A percentile compares a stretch with the other conserved stretches of the same genome.
Conservation (phyloP, 768 basidiomycete genomes). For the Thelephora ganbajun region DNA sequence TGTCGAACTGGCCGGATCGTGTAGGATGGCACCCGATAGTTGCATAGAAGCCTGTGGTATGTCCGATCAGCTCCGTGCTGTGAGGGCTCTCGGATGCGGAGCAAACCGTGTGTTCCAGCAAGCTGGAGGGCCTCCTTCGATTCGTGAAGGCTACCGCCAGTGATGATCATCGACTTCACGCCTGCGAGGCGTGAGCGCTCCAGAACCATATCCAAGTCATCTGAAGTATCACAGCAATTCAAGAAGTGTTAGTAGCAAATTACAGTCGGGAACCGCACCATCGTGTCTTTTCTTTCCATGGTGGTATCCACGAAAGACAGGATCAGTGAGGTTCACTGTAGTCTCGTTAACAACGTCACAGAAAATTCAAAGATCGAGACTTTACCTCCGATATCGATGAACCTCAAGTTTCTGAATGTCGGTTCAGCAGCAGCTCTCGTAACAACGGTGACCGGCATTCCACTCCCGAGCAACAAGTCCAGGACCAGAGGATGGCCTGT, state of each 20-base stretch:
- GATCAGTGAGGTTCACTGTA: constrained; percentile 41
- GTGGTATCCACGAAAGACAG: constrained; percentile 39
- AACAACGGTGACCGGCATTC: constrained; percentile 16
- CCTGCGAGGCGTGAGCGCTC: constrained; percentile 42
- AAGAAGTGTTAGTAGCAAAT: neutral
- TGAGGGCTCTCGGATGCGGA: neutral
- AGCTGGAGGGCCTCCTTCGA: constrained; percentile 44
- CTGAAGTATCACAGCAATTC: neutral
- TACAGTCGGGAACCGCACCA: constrained; percentile 17
- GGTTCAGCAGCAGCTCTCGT: constrained; percentile 10
- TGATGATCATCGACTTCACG: constrained; percentile 60
- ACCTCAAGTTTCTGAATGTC: constrained; percentile 12
- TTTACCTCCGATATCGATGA: constrained; percentile 13
- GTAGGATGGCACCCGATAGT: constrained; percentile 78
- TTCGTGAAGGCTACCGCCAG: constrained; percentile 57
- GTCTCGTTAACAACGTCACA: no score
- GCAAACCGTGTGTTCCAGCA: constrained; percentile 41
- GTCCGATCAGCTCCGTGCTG: neutral
- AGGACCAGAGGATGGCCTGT: no score
- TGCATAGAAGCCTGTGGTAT: constrained; percentile 40
- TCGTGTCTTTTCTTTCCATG: constrained; percentile 36
- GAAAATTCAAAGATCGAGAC: constrained; percentile 10
- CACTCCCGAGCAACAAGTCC: no score
- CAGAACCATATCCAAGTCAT: constrained; percentile 22
- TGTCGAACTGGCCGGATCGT: constrained; percentile 53